Evolutionary conservation across 495 filamentous ascomycete species (phyloP).

Genomic region (Diplogelasinospora grovesii): DNA sequence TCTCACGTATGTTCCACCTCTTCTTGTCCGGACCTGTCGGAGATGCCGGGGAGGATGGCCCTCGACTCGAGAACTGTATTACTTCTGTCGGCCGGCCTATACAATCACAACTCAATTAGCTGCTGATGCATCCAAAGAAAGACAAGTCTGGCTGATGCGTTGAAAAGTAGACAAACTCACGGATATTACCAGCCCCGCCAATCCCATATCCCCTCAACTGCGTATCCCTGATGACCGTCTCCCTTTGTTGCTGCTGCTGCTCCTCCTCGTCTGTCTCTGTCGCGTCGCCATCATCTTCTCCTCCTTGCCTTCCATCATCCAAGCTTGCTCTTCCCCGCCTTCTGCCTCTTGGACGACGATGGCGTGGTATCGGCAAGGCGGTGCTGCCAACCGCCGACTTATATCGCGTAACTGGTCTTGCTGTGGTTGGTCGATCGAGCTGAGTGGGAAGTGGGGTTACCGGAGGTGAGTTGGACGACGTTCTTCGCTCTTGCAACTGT

Average conservation of each 20-base stretch:
- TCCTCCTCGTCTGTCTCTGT: too few relatives aligned
- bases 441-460: too few relatives aligned
- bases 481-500: background rate
- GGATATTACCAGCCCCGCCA: slow-evolving; percentile 34
- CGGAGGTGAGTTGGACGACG: too few relatives aligned
- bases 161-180: slow-evolving; percentile 14
- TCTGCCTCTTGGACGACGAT: slow-evolving; percentile 5
- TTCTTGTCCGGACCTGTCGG: slow-evolving; percentile 5
- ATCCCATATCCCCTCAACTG: slow-evolving; percentile 35
- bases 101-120: background rate
- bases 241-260: slow-evolving; percentile 16
- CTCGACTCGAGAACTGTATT: slow-evolving; percentile 8
- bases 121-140: too few relatives aligned
- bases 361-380: too few relatives aligned
- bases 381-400: slow-evolving; percentile 14
- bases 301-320: slow-evolving; percentile 7
- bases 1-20: slow-evolving; percentile 16
- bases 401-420: slow-evolving; percentile 2
- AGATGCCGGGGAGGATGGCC: slow-evolving; percentile 3
- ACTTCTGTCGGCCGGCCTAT: slow-evolving; percentile 19
- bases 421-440: too few relatives aligned
- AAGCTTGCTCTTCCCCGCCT: slow-evolving; percentile 11
- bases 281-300: slow-evolving; percentile 1
- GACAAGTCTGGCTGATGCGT: too few relatives aligned
- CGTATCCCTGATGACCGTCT: slow-evolving; percentile 20